These are phyloP conservation scores for Picochlorum sp. DNA, from an alignment of 139 green algal species.

Conservation along the genomic window DNA sequence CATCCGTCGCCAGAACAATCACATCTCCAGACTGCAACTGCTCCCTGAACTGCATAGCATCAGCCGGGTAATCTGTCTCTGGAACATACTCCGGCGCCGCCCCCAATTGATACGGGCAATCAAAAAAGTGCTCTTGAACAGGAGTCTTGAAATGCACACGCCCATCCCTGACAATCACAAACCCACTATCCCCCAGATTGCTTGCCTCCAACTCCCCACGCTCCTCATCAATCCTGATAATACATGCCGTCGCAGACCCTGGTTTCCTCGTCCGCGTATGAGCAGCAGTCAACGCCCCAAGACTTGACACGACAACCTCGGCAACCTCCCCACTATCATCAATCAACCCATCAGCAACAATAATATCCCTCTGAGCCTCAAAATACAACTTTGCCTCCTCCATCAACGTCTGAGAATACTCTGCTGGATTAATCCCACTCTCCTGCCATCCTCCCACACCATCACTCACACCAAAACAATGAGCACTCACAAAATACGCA, in stretches of 20 bases:
- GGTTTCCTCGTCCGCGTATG: slow-evolving; percentile 16
- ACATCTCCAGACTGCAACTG: slow-evolving; percentile 72
- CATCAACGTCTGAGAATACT: slow-evolving; percentile 75
- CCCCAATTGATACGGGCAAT: slow-evolving; percentile 89
- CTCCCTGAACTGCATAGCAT: slow-evolving; percentile 41
- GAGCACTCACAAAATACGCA: slow-evolving; percentile 61
- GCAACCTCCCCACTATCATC: neutral
- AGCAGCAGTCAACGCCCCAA: slow-evolving; percentile 9
- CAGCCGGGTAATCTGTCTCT: slow-evolving; percentile 30
- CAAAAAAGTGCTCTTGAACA: slow-evolving; percentile 92
- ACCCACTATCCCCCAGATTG: slow-evolving; percentile 80
- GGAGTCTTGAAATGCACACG: slow-evolving; percentile 65
- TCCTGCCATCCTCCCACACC: slow-evolving; percentile 74
- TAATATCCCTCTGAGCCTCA: neutral
- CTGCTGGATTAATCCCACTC: slow-evolving; percentile 45
- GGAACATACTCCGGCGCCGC: slow-evolving; percentile 22
- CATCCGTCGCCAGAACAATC: slow-evolving; percentile 85
- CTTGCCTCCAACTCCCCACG: slow-evolving; percentile 46
- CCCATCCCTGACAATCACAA: slow-evolving; percentile 21
- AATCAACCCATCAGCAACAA: neutral
- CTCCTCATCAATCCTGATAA: slow-evolving; percentile 53
- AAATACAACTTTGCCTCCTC: slow-evolving; percentile 35
- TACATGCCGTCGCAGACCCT: slow-evolving; percentile 73
- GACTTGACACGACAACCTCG: neutral
- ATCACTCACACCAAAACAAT: slow-evolving; percentile 68